Percentiles rank a stretch among this genome's conserved stretches.
phyloP scores from a whole-genome alignment of 208 protist species.

The Trichomonas tenax region DNA sequence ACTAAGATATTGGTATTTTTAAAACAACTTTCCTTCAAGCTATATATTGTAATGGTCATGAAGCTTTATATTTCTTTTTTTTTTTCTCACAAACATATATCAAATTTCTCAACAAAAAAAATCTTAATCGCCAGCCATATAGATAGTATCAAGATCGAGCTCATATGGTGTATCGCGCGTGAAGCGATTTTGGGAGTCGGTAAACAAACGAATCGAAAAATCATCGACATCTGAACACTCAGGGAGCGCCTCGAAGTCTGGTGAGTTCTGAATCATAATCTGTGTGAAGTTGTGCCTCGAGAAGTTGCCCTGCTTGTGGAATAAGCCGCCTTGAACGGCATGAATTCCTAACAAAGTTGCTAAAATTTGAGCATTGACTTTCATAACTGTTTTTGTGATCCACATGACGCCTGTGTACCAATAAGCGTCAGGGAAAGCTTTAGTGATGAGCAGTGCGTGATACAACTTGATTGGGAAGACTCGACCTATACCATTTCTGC shows the following conservation, averaged over 20 bases:
- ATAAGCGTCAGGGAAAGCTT: not conserved
- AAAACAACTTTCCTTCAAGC: no score
- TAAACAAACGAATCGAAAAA: not conserved
- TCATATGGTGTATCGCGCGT: not conserved
- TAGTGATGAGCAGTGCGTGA: not conserved
- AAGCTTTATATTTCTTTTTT: no score
- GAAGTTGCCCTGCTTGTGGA: slow-evolving; percentile 12
- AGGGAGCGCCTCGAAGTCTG: no score
- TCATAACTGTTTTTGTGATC: not conserved
- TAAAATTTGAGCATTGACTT: not conserved
- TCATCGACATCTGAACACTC: not conserved
- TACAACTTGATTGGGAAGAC: not conserved
- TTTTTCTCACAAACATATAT: not conserved
- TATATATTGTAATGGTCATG: no score
- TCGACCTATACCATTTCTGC: not conserved
- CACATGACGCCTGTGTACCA: not conserved
- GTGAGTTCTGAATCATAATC: not conserved
- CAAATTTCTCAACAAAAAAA: not conserved
- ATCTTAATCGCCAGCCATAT: not conserved
- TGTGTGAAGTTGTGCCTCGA: not conserved
- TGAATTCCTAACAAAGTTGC: not conserved
- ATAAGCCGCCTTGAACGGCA: not conserved
- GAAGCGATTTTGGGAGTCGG: not conserved
- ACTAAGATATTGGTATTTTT: no score
- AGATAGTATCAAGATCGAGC: not conserved